A percentile compares a stretch with the other conserved stretches of the same genome.
phyloP scores from a whole-genome alignment of 768 basidiomycete species.

The Gautieria morchelliformis region DNA sequence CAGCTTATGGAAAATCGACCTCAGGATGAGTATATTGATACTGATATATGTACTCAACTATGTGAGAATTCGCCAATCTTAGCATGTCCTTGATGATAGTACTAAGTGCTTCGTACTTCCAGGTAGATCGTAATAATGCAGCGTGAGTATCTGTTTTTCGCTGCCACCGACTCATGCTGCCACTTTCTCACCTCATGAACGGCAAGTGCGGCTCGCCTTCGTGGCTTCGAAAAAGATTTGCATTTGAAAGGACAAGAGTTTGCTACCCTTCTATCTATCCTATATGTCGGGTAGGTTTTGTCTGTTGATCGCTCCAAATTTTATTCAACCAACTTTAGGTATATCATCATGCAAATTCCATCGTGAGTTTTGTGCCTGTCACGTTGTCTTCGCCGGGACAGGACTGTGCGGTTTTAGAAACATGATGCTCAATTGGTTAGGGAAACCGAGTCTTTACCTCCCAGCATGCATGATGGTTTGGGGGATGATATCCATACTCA shows the following conservation, averaged over 20 bases:
- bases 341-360: conserved; percentile 33
- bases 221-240: conserved; percentile 48
- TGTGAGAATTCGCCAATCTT: conserved; percentile 10
- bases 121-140: conserved; percentile 69
- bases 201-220: conserved; percentile 52
- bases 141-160: conserved; percentile 26
- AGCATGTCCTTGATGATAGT: too few species aligned
- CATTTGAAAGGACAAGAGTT: conserved; percentile 16
- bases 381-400: background rate
- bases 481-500: conserved; percentile 42
- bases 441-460: conserved; percentile 59
- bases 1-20: conserved; percentile 19
- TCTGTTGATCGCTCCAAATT: background rate
- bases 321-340: background rate
- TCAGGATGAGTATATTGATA: conserved; percentile 26
- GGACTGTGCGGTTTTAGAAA: conserved; percentile 33
- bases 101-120: background rate
- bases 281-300: conserved; percentile 19
- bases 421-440: conserved; percentile 61
- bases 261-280: conserved; percentile 17
- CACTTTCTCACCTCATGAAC: background rate
- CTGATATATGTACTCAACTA: conserved; percentile 28
- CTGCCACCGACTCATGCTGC: background rate
- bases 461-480: conserved; percentile 61
- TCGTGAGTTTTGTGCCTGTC: conserved; percentile 18